Base-by-base conservation (phyloP, 768 basidiomycete genomes). In the Solioccasus polychromus region DNA sequence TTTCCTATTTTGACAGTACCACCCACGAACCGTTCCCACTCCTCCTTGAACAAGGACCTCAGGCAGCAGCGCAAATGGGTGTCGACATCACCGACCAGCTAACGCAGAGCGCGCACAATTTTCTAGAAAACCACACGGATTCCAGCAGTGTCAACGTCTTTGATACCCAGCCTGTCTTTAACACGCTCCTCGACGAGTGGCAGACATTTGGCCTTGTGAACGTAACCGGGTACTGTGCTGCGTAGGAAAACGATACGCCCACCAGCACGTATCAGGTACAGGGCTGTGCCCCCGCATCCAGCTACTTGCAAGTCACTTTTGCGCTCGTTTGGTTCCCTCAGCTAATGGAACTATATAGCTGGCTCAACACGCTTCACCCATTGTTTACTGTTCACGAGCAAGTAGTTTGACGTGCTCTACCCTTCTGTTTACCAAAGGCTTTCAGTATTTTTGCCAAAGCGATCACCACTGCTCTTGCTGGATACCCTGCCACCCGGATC, bases 1-100 rank as follows among this genome's bases (percentile, higher is more conserved):
- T 44, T 83, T 83, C 66, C n/a, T n/a, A n/a, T 62, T 83, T 68
- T 83, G 41, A 82, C 76, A 24, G 79, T 84, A 14, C 82, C 81
- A 3, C 79, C 73, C n/a, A 64, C 83, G 40, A 69, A 79, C 24
- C 71, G 80, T 4, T 80, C 81, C 62, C n/a, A n/a, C 62, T 82
- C 47, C 78, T 78, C 49, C 8, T 74, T 23, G 60, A 59, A 38
- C 71, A 71, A 53, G 74, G 74, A 9, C 14, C 51, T 0, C 39
- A 42, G 5, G 55, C 53, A 24, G 62, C 61, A 29, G 36, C 55
- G 0, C 48, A 52, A n/a, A 66, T 75, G 46, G 57, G 58, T 8
- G 35, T 58, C 11, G 64, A 64, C 32, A 68, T 80, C 18, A 61
- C 62, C 10, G 69, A 76, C 56, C 72, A 77, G 47, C 69, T 83